Evolutionary conservation across 2,329 filamentous ascomycete genomes (phyloP).

Genomic region (Colletotrichum sp.): DNA sequence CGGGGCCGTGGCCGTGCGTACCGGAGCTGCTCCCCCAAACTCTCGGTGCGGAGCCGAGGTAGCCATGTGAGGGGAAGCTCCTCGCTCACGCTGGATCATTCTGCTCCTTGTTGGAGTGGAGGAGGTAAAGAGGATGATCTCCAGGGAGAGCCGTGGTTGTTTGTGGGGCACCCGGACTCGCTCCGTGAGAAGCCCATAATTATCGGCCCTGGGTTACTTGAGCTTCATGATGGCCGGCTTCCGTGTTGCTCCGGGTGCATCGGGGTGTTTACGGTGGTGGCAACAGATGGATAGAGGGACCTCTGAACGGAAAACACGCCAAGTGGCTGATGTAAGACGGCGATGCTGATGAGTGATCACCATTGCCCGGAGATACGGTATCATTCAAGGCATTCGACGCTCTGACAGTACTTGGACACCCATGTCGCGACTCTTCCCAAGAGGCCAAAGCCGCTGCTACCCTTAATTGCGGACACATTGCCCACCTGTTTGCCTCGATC

Average conservation of each 20-base stretch:
- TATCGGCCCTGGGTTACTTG: background rate
- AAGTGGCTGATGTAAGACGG: background rate
- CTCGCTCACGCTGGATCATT: background rate
- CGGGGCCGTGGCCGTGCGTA: constrained; percentile 12
- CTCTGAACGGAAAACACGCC: background rate
- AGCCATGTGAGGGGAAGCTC: constrained; percentile 11
- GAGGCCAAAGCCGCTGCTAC: constrained; percentile 13
- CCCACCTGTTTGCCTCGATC: background rate
- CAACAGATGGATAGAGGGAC: background rate
- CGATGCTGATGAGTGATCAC: background rate
- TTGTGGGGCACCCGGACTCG: background rate
- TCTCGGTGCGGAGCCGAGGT: constrained; percentile 16
- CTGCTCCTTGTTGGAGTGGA: background rate
- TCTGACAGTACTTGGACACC: background rate
- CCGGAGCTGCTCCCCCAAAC: background rate
- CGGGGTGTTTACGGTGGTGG: background rate
- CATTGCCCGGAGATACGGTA: background rate
- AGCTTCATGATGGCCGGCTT: background rate
- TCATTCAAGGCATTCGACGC: background rate
- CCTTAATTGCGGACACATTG: background rate
- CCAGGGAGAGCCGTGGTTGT: background rate
- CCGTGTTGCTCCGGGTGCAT: background rate
- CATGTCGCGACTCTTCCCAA: background rate
- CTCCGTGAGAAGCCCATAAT: constrained; percentile 4
- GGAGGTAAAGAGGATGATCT: background rate